Evolutionary conservation across 768 basidiomycete species (phyloP), one percentile per base, ranked within the genome.

Genomic region (Stropharia rugosoannulata): DNA sequence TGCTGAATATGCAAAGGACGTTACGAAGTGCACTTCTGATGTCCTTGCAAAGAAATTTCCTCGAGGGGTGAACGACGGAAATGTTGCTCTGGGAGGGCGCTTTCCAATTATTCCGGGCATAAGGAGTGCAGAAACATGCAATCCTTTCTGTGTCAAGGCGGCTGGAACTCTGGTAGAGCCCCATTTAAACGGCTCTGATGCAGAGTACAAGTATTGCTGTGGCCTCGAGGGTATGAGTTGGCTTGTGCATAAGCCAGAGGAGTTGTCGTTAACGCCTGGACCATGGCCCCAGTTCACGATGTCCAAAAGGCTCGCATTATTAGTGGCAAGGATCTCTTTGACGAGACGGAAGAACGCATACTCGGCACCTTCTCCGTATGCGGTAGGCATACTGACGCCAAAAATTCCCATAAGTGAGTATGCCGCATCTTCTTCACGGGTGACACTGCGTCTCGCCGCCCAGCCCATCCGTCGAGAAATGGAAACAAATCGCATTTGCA

Each of bases 391-490:
- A 25, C 38, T 50, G 37, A 50, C 49, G 11, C 29, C 22, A 38
- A 50, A 50, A 22, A 50, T 22, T 15, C 49, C 49, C 49, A 50
- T 50, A 12, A 50, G 19, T 2, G 49, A 50, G 22, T 50, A 50
- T 13, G 49, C 49, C 18, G 19, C 27, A 22, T 50, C 49, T 40
- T 50, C 49, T 12, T 27, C 49, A 1, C 49, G 49, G 15, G 49
- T 50, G 49, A 50, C 49, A 15, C 4, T 9, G 11, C 49, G 49
- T 9, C 40, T 13, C 15, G 49, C 49, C 5, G 49, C 49, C 49
- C 49, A 50, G n/a, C 39, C 19, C 49, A 50, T 50, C 29, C 16
- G 38, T 1, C 49, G 49, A 1, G 49, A 50, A 25, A 50, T 39
- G 22, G 49, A 29, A 0, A 36, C 22, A 11, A 16, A 35, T 12